phyloP scores from a whole-genome alignment of 805 yeast species.

The Spathaspora passalidarum region DNA sequence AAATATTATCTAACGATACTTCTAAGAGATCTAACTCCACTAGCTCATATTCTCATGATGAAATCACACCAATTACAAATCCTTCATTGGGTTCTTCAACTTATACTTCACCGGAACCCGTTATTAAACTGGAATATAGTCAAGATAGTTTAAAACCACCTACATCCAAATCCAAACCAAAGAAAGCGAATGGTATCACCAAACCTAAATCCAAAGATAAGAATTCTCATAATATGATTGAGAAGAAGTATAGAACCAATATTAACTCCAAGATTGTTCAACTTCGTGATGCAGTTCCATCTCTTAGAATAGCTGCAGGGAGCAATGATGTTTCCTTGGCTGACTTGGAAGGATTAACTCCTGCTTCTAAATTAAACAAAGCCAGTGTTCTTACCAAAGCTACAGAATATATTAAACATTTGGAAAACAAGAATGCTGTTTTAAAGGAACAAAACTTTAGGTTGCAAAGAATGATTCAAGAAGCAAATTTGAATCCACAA shows the following conservation, averaged over 20 bases:
- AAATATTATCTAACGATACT: slow-evolving; percentile 3
- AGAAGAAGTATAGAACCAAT: slow-evolving; percentile 76
- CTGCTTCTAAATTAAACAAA: slow-evolving; percentile 74
- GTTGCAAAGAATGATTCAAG: slow-evolving; percentile 35
- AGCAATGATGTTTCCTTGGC: slow-evolving; percentile 39
- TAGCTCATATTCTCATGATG: slow-evolving; percentile 6
- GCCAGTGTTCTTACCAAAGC: slow-evolving; percentile 76
- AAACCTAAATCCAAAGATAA: slow-evolving; percentile 55
- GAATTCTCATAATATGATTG: slow-evolving; percentile 75
- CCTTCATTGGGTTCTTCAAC: slow-evolving; percentile 10
- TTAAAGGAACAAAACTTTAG: slow-evolving; percentile 46
- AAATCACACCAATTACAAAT: slow-evolving; percentile 7
- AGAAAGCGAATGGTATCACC: slow-evolving; percentile 19
- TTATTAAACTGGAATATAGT: slow-evolving; percentile 2
- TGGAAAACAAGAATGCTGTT: slow-evolving; percentile 57
- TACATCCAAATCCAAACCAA: not conserved
- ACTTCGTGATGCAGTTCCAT: slow-evolving; percentile 74
- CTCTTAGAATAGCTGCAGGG: slow-evolving; percentile 62
- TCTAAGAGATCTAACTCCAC: slow-evolving; percentile 8
- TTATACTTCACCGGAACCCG: slow-evolving; percentile 18
- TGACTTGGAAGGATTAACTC: slow-evolving; percentile 69
- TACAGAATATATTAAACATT: slow-evolving; percentile 71
- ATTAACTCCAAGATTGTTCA: slow-evolving; percentile 69
- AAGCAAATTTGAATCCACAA: slow-evolving; percentile 23
- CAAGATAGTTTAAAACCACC: not conserved